Conservation (phyloP, 139 green algal species). For the Raphidocelis subcapitata region DNA sequence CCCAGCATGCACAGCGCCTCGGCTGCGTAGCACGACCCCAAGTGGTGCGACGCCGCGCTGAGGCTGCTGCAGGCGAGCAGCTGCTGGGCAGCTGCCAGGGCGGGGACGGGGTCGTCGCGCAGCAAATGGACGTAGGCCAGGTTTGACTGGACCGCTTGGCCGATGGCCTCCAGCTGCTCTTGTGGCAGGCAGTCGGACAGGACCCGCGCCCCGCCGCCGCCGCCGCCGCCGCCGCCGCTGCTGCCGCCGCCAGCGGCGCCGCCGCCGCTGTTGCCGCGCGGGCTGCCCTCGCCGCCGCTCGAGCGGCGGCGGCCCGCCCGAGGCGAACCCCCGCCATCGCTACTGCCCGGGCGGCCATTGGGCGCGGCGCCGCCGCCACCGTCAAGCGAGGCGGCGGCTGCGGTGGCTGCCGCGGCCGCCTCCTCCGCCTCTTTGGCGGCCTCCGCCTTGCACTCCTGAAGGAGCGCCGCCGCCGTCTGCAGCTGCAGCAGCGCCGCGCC, state of each 20-base stretch:
- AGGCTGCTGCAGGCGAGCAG: conserved; percentile 25
- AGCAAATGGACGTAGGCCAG: conserved; percentile 36
- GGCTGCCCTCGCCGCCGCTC: not conserved
- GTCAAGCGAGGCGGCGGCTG: conserved; percentile 7
- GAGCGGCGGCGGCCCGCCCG: not conserved
- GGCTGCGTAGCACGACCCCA: conserved; percentile 25
- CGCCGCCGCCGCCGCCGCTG: not conserved
- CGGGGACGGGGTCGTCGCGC: conserved; percentile 17
- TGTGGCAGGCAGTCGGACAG: not conserved
- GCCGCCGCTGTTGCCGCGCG: not conserved
- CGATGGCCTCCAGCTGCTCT: conserved; percentile 1
- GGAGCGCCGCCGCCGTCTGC: conserved; percentile 18
- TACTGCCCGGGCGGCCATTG: not conserved
- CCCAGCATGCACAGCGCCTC: conserved; percentile 24
- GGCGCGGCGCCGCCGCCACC: not conserved
- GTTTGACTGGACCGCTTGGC: conserved; percentile 40
- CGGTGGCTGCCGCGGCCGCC: conserved; percentile 1
- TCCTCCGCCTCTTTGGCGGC: conserved; percentile 22
- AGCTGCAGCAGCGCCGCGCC: conserved; percentile 11
- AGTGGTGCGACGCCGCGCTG: conserved; percentile 11
- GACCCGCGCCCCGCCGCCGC: not conserved
- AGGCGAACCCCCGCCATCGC: not conserved
- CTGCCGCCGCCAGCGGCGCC: not conserved
- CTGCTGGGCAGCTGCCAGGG: conserved; percentile 25
- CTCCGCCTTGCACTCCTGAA: conserved; percentile 25